Base-by-base conservation (phyloP, 2,329 filamentous ascomycete species). In the Aspergillus ibericus region DNA sequence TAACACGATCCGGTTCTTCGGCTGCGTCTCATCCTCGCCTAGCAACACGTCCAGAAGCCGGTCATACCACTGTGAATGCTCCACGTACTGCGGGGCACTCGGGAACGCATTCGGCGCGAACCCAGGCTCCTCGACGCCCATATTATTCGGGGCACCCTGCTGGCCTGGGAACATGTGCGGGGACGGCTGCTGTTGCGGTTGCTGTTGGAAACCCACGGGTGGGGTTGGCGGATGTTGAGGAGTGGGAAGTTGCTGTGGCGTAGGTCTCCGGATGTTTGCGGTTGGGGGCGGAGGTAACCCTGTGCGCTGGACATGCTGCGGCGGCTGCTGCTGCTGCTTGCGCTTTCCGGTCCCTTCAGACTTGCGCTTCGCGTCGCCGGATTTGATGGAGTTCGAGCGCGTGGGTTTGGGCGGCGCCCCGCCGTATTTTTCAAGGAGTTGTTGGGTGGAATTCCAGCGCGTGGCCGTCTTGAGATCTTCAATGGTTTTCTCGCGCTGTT, bases 381-480 rank as follows among this genome's bases (percentile, higher is more conserved):
- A 57, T 63, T 75, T 68, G 50, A 15, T n/a, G 25, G 35, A 27
- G n/a, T 20, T 27, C 56, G 68, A 56, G 18, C 60, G 63, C 3
- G 67, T 59, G 15, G 64, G 62, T 38, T 75, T 75, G 18, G 82
- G 78, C 61, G 88, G 85, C 18, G 82, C 80, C 9, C 86, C 90
- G 35, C 92, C 93, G 73, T 99, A 99, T 70, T 98, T 99, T 70
- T 98, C 91, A 10, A 99, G 84, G 59, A 99, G 78, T 72, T 97
- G 87, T 70, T 96, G 86, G 1, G 95, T 99, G 32, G 93, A 95
- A 76, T 98, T 91, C 78, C 97, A 99, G 75, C 91, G 96, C 34
- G 95, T 99, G 25, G 93, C 93, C 59, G 89, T 88, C 77, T 99
- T 99, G 63, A 99, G 85, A 77, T 93, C 93, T 73, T 96, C 89